Evolutionary conservation across 768 basidiomycete species (phyloP), one percentile per base, ranked within the genome.

Genomic region (Galerina sulciceps): DNA sequence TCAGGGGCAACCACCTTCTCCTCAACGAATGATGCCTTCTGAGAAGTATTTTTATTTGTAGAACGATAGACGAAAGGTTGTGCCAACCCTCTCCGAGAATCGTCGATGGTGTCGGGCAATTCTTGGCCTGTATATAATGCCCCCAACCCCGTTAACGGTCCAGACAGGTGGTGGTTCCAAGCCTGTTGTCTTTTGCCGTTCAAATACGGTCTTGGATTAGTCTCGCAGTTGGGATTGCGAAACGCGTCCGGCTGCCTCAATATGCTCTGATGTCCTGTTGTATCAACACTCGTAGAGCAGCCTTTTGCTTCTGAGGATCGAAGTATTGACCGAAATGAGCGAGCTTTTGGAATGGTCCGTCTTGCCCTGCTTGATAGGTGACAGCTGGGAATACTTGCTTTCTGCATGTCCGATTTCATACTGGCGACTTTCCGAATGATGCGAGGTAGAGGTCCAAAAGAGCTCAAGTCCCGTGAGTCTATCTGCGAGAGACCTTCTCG

Each of bases 391-490:
- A 23, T 26, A 15, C 62, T 55, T 36, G 41, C 34, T 49, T 60
- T 65, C 56, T 63, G 63, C 5, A 61, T 53, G 13, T 68, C 70
- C 17, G 66, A 65, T 62, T 69, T 69, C 73, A 75, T 74, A 54
- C 74, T 76, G 3, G 72, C 73, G n/a, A 75, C 73, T 52, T 76
- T 76, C 23, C 75, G 69, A 50, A 76, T 74, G 34, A 73, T 70
- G 36, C 65, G 70, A n/a, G 72, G 73, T 45, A 70, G 66, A 23
- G 69, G 59, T 23, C 51, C 52, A 2, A 57, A 43, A 6, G 49
- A 35, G n/a, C 43, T 18, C 20, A 35, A 23, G n/a, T 34, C 53
- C 26, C 47, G 62, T 36, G 34, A 53, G 38, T 59, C 65, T 2
- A 23, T 23, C 10, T 20, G 8, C 18, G 41, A n/a, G 5, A 22